Base-by-base conservation (phyloP, 2,329 filamentous ascomycete species). In the Zasmidium cellare region DNA sequence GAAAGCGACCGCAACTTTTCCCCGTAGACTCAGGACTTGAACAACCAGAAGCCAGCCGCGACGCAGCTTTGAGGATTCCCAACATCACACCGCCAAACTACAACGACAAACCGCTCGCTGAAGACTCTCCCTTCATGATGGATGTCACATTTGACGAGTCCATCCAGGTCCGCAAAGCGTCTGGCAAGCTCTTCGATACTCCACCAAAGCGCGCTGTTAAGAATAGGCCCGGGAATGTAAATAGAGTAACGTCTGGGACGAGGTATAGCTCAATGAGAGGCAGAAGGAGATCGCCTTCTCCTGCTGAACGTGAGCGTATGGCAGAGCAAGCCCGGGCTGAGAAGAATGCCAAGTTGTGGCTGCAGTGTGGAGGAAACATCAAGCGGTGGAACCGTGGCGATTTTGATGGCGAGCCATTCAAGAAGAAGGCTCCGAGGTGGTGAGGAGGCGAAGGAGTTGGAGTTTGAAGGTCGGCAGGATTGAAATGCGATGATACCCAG, bases 381-480 rank as follows among this genome's bases (percentile, higher is more conserved):
- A 57, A 52, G 56, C 57, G 67, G 46, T 74, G 71, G 71, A 74
- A 73, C 57, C 59, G 66, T 9, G 71, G 71, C 2, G 71, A 74
- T 41, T 74, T 74, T 59, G 71, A 67, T 19, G 69, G 63, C 0
- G 57, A 62, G 46, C 56, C 59, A 14, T 69, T 72, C 47, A 54
- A 48, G 38, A 65, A 59, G 54, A 72, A 68, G 58, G 71, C 67
- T 9, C 62, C 55, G 19, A 65, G 71, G 51, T 73, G 71, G 71
- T 73, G 51, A 58, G 24, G 9, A 28, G 25, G 11, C 25, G 25
- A 11, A 6, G 35, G 35, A 6, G 3, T 41, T 41, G 35, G 35
- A 28, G 25, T 5, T 28, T 18, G 35, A 14, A 41, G 35, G 16
- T 41, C 5, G 12, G 3, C 16, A 16, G 35, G 16, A 18, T 41